Evolutionary conservation across 192 early-diverging fungal genomes (phyloP).

Genomic region (Mortierella hygrophila): DNA sequence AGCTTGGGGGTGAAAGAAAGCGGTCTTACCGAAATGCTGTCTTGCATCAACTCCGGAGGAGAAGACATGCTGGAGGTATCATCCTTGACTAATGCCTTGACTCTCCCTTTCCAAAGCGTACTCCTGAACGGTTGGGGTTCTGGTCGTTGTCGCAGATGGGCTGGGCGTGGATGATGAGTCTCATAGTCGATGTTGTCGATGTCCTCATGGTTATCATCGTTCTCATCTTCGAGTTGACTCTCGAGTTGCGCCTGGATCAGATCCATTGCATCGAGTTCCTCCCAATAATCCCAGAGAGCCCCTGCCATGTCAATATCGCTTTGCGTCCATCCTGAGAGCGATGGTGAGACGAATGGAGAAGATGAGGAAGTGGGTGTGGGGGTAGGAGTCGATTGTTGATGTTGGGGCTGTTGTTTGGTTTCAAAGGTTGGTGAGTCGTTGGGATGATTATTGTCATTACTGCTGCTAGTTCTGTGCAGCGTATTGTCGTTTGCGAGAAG

Average conservation of each 20-base stretch:
- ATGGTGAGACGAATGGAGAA: not conserved
- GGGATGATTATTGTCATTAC: not conserved
- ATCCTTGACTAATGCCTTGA: no score
- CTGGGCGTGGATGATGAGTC: not conserved
- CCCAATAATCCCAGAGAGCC: constrained; percentile 27
- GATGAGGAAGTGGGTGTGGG: not conserved
- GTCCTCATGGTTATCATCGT: not conserved
- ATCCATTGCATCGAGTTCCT: constrained; percentile 16
- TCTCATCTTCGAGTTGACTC: not conserved
- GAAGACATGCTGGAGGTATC: not conserved
- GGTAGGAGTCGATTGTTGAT: not conserved
- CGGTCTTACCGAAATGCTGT: constrained; percentile 20
- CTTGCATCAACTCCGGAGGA: not conserved
- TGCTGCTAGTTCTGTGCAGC: not conserved
- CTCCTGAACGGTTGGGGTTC: not conserved
- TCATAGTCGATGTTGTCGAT: not conserved
- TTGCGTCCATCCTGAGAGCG: constrained; percentile 7
- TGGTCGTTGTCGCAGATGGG: not conserved
- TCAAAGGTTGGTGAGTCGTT: not conserved
- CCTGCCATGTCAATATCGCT: constrained; percentile 14
- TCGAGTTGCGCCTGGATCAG: constrained; percentile 17
- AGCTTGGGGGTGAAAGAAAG: not conserved
- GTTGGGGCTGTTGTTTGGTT: not conserved
- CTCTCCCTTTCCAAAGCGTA: constrained; percentile 1
- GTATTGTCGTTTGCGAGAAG: not conserved